Percentiles rank a stretch among this genome's conserved stretches.
Evolutionary conservation across 164 flowering plant species (phyloP).

Genomic region (Magnolia officinalis): DNA sequence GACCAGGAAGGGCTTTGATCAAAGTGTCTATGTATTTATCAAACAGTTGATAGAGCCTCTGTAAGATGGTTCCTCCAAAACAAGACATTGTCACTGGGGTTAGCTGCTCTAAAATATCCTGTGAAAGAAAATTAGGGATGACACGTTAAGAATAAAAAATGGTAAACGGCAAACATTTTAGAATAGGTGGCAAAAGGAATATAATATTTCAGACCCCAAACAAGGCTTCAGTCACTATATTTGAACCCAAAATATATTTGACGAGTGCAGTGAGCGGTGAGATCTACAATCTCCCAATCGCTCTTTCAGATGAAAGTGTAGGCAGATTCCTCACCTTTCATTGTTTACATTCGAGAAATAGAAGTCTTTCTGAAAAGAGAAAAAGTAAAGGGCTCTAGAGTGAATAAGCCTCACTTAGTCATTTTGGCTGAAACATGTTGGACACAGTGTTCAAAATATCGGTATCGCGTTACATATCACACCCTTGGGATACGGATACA

Average conservation of each 20-base stretch:
- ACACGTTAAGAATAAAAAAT: not conserved
- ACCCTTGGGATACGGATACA: too few species aligned
- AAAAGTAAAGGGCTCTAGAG: not conserved
- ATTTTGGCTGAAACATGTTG: too few species aligned
- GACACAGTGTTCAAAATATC: too few species aligned
- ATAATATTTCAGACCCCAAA: too few species aligned
- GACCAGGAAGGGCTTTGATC: slow-evolving; percentile 65
- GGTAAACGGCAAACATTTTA: not conserved
- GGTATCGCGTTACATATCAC: too few species aligned
- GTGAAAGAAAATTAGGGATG: slow-evolving; percentile 23
- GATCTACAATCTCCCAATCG: not conserved
- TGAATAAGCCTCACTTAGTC: too few species aligned
- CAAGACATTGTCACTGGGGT: slow-evolving; percentile 60
- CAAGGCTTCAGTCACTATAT: not conserved
- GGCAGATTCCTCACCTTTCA: not conserved
- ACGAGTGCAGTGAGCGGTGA: not conserved
- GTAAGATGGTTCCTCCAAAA: slow-evolving; percentile 72
- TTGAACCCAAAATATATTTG: not conserved
- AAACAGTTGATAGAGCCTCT: slow-evolving; percentile 65
- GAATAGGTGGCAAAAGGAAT: not conserved
- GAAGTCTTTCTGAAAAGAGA: not conserved
- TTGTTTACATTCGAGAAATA: too few species aligned
- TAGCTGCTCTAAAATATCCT: slow-evolving; percentile 79
- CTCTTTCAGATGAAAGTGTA: not conserved
- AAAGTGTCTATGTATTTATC: slow-evolving; percentile 73